phyloP scores from a whole-genome alignment of 164 flowering plant genomes.

The Vitis riparia region DNA sequence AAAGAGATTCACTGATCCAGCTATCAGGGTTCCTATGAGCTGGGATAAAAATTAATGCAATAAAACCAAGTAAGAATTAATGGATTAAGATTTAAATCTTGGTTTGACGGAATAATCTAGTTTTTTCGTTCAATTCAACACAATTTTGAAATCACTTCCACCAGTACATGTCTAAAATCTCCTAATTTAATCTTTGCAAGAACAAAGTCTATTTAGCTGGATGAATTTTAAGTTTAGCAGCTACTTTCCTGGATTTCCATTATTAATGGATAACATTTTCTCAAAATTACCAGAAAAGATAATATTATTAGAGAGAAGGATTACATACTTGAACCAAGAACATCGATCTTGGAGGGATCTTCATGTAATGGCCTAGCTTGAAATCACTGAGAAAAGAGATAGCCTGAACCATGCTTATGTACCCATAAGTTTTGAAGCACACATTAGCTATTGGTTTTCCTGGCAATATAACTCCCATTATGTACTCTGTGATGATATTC shows the following conservation, averaged over 20 bases:
- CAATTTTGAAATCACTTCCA: no score
- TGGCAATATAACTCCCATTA: constrained; percentile 20
- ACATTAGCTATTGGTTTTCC: constrained; percentile 36
- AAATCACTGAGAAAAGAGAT: constrained; percentile 25
- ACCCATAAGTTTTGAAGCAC: constrained; percentile 36
- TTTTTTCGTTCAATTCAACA: no score
- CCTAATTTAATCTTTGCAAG: neutral
- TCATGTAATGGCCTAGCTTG: constrained; percentile 6
- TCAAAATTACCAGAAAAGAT: neutral
- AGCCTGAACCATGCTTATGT: constrained; percentile 38
- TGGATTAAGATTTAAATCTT: no score
- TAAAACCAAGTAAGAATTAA: no score
- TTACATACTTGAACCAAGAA: constrained; percentile 28
- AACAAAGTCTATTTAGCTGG: no score
- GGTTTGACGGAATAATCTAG: no score
- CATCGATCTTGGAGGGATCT: constrained; percentile 30
- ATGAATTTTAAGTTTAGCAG: no score
- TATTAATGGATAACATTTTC: no score
- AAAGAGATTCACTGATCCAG: neutral
- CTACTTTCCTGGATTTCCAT: no score
- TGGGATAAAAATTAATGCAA: neutral
- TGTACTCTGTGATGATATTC: no score
- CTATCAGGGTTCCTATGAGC: constrained; percentile 6
- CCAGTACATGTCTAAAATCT: neutral
- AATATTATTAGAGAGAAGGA: constrained; percentile 21